A percentile compares a stretch with the other conserved stretches of the same genome.
phyloP scores from a whole-genome alignment of 768 basidiomycete species.

The Tubosaeta sp. region DNA sequence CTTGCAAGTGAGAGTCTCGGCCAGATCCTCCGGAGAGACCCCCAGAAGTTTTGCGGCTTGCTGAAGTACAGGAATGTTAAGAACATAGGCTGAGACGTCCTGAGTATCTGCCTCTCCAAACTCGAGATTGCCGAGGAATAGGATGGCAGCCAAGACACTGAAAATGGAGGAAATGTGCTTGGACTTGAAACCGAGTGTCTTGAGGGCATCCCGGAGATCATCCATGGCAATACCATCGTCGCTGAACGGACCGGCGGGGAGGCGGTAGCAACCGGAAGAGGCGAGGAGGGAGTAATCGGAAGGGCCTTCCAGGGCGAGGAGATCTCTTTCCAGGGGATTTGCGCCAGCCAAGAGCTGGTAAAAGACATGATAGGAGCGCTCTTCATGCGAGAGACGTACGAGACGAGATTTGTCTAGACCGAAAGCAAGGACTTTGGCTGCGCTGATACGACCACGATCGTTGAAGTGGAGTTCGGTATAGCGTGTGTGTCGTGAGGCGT shows the following conservation, averaged over 20 bases:
- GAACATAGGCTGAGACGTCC: conserved; percentile 50
- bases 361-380: conserved; percentile 63
- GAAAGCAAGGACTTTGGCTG: conserved; percentile 55
- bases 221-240: conserved; percentile 57
- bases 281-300: conserved; percentile 57
- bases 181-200: conserved; percentile 56
- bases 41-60: conserved; percentile 49
- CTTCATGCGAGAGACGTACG: conserved; percentile 49
- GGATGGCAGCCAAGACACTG: conserved; percentile 47
- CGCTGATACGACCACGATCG: conserved; percentile 49
- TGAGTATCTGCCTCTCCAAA: conserved; percentile 52
- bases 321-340: conserved; percentile 50
- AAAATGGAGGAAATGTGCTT: conserved; percentile 56
- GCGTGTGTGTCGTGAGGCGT: conserved; percentile 58
- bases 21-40: conserved; percentile 49
- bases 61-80: conserved; percentile 45
- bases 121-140: conserved; percentile 54
- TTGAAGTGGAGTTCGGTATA: conserved; percentile 62
- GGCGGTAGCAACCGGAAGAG: conserved; percentile 57
- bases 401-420: conserved; percentile 63
- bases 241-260: conserved; percentile 60
- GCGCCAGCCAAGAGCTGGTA: conserved; percentile 64
- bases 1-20: conserved; percentile 51
- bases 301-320: conserved; percentile 50
- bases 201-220: conserved; percentile 53